Percentiles rank a stretch among this genome's conserved stretches.
Evolutionary conservation across 352 stramenopile species (phyloP).

Genomic region (Aphanomyces euteiches): DNA sequence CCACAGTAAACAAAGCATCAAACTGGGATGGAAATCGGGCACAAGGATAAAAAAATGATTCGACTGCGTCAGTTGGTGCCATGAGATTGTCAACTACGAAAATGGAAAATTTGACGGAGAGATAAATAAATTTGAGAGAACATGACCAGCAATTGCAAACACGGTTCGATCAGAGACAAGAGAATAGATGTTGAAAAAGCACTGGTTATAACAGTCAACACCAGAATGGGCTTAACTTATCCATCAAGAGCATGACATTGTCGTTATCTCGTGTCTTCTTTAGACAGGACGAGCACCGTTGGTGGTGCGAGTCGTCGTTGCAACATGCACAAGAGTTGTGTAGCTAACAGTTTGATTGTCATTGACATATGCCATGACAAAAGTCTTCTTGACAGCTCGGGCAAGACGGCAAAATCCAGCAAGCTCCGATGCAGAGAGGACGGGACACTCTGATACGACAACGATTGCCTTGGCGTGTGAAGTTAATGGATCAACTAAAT

Average conservation of each 20-base stretch:
- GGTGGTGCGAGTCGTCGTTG: constrained; percentile 4
- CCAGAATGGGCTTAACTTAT: no score
- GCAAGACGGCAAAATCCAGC: constrained; percentile 22
- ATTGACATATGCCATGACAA: constrained; percentile 16
- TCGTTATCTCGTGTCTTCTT: background rate
- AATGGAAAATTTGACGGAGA: no score
- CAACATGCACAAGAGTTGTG: constrained; percentile 22
- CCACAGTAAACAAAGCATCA: no score
- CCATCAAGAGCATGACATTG: constrained; percentile 1
- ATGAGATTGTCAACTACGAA: no score
- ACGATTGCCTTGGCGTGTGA: constrained; percentile 23
- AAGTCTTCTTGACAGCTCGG: constrained; percentile 26
- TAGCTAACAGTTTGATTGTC: background rate
- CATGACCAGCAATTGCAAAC: no score
- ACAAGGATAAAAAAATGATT: no score
- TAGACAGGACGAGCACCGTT: background rate
- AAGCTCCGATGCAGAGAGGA: constrained; percentile 1
- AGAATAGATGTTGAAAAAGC: no score
- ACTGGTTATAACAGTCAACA: no score
- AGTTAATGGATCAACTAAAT: constrained; percentile 21
- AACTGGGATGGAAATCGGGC: no score
- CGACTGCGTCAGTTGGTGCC: no score
- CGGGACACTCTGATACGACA: background rate
- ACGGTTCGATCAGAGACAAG: no score
- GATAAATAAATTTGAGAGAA: no score